A percentile compares a stretch with the other conserved stretches of the same genome.
Conservation (phyloP, 371 early-diverging fungal genomes). For the Mucor mucedo region DNA sequence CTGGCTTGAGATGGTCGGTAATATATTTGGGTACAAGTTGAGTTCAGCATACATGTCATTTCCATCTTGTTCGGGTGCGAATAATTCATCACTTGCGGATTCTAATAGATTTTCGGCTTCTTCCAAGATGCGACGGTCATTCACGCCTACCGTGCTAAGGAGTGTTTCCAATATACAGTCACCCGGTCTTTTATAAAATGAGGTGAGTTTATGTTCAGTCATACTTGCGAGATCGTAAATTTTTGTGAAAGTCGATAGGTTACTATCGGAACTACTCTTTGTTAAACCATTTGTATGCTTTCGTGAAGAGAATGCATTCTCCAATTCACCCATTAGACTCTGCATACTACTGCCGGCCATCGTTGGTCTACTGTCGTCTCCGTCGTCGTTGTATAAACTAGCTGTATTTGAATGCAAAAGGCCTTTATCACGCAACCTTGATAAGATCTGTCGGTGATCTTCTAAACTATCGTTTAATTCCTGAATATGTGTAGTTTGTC, state of each 20-base stretch:
- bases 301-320: constrained; percentile 19
- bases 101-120: constrained; percentile 29
- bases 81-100: constrained; percentile 10
- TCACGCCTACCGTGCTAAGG: constrained; percentile 31
- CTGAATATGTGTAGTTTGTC: constrained; percentile 32
- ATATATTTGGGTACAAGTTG: constrained; percentile 25
- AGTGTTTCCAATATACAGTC: constrained; percentile 37
- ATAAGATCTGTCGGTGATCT: constrained; percentile 36
- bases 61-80: constrained; percentile 20
- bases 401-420: constrained; percentile 17
- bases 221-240: constrained; percentile 28
- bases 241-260: constrained; percentile 11
- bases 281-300: background rate
- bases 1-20: background rate
- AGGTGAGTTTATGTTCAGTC: constrained; percentile 37
- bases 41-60: constrained; percentile 18
- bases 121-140: constrained; percentile 27
- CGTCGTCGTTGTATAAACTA: background rate
- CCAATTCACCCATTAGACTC: constrained; percentile 30
- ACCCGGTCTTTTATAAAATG: constrained; percentile 38
- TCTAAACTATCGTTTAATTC: constrained; percentile 43
- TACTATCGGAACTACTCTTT: constrained; percentile 7
- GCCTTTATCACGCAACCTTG: constrained; percentile 24
- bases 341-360: constrained; percentile 4
- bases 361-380: constrained; percentile 1